These are phyloP conservation scores for Pulveroboletus frians DNA, from an alignment of 768 basidiomycete genomes.

Conservation along the genomic window DNA sequence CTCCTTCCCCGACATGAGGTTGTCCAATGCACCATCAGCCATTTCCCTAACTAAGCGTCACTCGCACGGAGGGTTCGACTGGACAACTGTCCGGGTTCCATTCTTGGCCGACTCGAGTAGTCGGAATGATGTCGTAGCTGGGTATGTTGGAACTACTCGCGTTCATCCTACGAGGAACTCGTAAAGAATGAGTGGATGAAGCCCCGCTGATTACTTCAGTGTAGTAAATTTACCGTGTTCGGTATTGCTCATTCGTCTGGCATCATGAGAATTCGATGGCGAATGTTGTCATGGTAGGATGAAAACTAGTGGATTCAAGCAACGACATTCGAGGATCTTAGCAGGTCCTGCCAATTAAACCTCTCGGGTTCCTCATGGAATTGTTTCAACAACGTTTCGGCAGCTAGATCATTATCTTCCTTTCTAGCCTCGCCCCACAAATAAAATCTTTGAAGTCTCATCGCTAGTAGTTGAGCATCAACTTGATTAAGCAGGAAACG, in stretches of 20 bases:
- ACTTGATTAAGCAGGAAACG: slow-evolving; percentile 64
- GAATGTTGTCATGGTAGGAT: neutral
- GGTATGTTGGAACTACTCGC: slow-evolving; percentile 50
- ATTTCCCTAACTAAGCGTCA: slow-evolving; percentile 35
- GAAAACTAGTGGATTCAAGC: slow-evolving; percentile 2
- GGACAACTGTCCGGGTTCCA: slow-evolving; percentile 70
- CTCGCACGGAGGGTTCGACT: slow-evolving; percentile 52
- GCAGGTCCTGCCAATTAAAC: slow-evolving; percentile 79
- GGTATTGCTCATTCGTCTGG: neutral
- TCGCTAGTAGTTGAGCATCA: slow-evolving; percentile 78
- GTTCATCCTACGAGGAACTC: slow-evolving; percentile 55
- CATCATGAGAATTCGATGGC: neutral
- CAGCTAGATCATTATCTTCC: slow-evolving; percentile 1
- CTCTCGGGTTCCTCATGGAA: slow-evolving; percentile 77
- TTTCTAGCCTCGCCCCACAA: slow-evolving; percentile 44
- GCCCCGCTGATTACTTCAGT: slow-evolving; percentile 29
- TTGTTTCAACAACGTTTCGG: slow-evolving; percentile 47
- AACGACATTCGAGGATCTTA: slow-evolving; percentile 42
- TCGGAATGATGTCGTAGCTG: slow-evolving; percentile 45
- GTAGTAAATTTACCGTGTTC: neutral
- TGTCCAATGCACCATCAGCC: too few species aligned
- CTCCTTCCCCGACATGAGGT: too few species aligned
- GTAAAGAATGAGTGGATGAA: slow-evolving; percentile 54
- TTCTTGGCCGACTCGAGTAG: slow-evolving; percentile 47
- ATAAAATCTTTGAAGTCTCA: slow-evolving; percentile 85